Percentiles rank a stretch among this genome's conserved stretches.
Conservation (phyloP, 2,329 filamentous ascomycete species). For the Sphaceloma murrayae region DNA sequence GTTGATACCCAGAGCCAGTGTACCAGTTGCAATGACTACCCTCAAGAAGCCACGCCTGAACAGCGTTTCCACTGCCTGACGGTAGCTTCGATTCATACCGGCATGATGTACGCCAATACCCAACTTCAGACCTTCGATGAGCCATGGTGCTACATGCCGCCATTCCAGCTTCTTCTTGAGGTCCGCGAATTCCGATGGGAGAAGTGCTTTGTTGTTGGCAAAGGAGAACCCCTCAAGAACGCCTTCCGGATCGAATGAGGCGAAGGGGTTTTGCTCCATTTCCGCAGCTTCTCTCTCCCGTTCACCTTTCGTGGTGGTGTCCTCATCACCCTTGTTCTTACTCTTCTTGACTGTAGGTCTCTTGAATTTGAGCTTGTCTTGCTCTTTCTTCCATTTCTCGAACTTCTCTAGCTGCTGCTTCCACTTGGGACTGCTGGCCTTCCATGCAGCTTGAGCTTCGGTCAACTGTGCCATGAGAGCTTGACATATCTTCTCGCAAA, state of each 20-base stretch:
- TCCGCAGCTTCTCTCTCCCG: slow-evolving; percentile 47
- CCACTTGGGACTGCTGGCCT: slow-evolving; percentile 51
- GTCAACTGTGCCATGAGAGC: slow-evolving; percentile 45
- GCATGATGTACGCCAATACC: slow-evolving; percentile 71
- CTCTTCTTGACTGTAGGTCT: slow-evolving; percentile 35
- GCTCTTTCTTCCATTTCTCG: slow-evolving; percentile 46
- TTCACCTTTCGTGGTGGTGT: slow-evolving; percentile 45
- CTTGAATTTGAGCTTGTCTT: slow-evolving; percentile 34
- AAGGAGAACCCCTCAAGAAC: slow-evolving; percentile 58
- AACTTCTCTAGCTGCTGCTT: slow-evolving; percentile 49
- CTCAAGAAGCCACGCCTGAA: slow-evolving; percentile 63
- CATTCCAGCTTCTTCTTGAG: slow-evolving; percentile 44
- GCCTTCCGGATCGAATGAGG: slow-evolving; percentile 57
- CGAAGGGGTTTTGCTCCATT: slow-evolving; percentile 48
- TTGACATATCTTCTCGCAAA: slow-evolving; percentile 52
- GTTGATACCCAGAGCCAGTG: slow-evolving; percentile 67
- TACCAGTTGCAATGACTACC: slow-evolving; percentile 66
- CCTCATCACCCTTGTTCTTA: slow-evolving; percentile 39
- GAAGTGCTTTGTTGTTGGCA: slow-evolving; percentile 51
- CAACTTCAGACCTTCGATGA: slow-evolving; percentile 53
- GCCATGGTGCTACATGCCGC: slow-evolving; percentile 41
- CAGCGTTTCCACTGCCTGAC: slow-evolving; percentile 62
- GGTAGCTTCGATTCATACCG: slow-evolving; percentile 68
- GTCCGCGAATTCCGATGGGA: slow-evolving; percentile 48
- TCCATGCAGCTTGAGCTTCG: slow-evolving; percentile 47